Percentiles rank a stretch among this genome's conserved stretches.
These are phyloP conservation scores for Diaporthe batatas DNA, from an alignment of 2,329 filamentous ascomycete species.

Conservation along the genomic window DNA sequence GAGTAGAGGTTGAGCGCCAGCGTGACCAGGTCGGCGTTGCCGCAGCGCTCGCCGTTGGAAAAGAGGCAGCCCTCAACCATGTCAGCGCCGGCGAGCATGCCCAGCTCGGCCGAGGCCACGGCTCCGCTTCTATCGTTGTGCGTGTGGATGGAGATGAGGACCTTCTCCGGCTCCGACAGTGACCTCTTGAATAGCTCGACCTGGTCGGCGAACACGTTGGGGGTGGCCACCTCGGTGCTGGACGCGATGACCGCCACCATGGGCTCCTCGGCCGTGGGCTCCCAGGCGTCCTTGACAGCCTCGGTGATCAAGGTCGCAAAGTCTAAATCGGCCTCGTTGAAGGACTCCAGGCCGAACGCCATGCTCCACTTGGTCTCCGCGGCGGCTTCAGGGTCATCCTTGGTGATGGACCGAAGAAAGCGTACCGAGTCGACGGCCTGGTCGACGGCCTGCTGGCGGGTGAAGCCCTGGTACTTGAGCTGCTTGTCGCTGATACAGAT, in stretches of 20 bases:
- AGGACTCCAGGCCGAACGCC: no score
- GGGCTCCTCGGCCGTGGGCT: slow-evolving; percentile 50
- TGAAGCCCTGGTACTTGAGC: no score
- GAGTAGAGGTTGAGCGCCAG: slow-evolving; percentile 96
- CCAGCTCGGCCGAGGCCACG: slow-evolving; percentile 89
- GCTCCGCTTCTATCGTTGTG: slow-evolving; percentile 96
- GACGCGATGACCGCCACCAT: slow-evolving; percentile 68
- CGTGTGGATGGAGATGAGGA: slow-evolving; percentile 89
- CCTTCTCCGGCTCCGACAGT: slow-evolving; percentile 86
- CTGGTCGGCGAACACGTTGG: slow-evolving; percentile 95
- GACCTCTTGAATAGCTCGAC: slow-evolving; percentile 94
- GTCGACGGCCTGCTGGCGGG: no score
- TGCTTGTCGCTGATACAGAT: no score
- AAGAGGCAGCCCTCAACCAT: slow-evolving; percentile 94
- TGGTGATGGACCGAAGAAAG: no score
- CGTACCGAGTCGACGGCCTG: no score
- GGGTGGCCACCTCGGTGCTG: slow-evolving; percentile 81
- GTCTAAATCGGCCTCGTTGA: no score
- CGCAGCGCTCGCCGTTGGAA: slow-evolving; percentile 94
- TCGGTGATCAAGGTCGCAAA: no score
- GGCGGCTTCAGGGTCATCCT: no score
- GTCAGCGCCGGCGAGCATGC: slow-evolving; percentile 97
- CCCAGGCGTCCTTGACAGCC: slow-evolving; percentile 78
- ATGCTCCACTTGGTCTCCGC: no score
- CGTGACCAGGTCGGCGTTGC: slow-evolving; percentile 95